Evolutionary conservation across 805 yeast genomes (phyloP), one percentile per base, ranked within the genome.

Genomic region (Phaffomyces opuntiae): DNA sequence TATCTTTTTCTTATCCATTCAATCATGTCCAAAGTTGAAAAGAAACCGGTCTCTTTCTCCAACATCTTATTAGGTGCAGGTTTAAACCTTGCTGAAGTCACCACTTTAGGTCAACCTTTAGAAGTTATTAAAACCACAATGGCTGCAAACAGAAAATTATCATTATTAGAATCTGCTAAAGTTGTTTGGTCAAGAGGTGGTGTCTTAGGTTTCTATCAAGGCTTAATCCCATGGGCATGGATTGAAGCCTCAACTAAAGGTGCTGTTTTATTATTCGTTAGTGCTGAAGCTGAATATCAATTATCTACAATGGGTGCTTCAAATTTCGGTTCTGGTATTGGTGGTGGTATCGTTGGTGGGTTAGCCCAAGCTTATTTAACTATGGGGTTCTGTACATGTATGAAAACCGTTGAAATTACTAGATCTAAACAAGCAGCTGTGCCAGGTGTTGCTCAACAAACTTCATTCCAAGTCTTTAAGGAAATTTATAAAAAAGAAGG

Each of bases 191-290:
- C 93, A 14, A 80, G 99, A 60, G 99, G 99, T 53, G 99, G 99
- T 44, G 58, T 83, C 16, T 62, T 78, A 27, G 99, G 98, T 0
- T 93, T 90, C 70, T 93, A 90, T 69, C 99, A 93, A 67, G 99
- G 99, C 31, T 74, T 93, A 62, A 90, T 91, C 53, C 99, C 99
- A 40, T 93, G 99, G 99, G 99, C 98, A 7, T 90, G 98, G 97
- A 86, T 93, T 56, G 99, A 91, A 68, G 99, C 96, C 9, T 86
- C 96, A n/a, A 93, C 99, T 34, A 93, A 93, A 66, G 99, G 99
- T 64, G 97, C 98, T 6, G 96, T 90, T 8, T 73, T 93, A 46
- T 73, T 93, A 55, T 93, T 93, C 59, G 96, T 89, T 32, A 83
- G 96, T 39, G 81, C 95, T 39, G 98, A 93, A 63, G 86, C 89